These are phyloP conservation scores for Coemansia sp. DNA, from an alignment of 192 early-diverging fungal genomes.

Conservation along the genomic window DNA sequence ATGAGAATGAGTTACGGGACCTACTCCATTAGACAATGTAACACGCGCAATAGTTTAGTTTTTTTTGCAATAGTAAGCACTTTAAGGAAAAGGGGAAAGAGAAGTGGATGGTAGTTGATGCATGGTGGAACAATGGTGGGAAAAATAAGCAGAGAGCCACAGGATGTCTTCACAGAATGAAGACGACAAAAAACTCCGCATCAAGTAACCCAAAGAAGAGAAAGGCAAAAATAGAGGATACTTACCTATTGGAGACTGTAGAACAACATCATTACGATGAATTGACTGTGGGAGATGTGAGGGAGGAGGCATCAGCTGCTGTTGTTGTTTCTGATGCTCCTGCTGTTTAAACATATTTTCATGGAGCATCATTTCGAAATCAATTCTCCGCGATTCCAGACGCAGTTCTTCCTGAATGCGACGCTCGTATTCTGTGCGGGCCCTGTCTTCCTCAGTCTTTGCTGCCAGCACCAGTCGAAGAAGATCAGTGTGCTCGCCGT, in stretches of 20 bases:
- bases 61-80: background rate
- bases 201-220: too few relatives aligned
- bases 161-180: slow-evolving; percentile 7
- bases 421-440: slow-evolving; percentile 48
- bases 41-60: background rate
- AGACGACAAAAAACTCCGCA: background rate
- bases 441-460: slow-evolving; percentile 49
- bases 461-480: slow-evolving; percentile 43
- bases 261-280: slow-evolving; percentile 33
- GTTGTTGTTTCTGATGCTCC: slow-evolving; percentile 37
- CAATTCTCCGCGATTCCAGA: slow-evolving; percentile 42
- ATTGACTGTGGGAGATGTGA: slow-evolving; percentile 7
- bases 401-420: slow-evolving; percentile 50
- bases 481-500: slow-evolving; percentile 47
- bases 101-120: background rate
- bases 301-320: slow-evolving; percentile 19
- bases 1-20: slow-evolving; percentile 7
- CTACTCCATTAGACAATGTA: slow-evolving; percentile 3
- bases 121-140: background rate
- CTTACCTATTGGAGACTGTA: slow-evolving; percentile 53
- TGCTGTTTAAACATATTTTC: slow-evolving; percentile 48
- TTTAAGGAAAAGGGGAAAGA: background rate
- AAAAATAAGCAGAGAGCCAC: background rate
- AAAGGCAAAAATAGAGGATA: background rate
- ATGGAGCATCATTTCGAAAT: slow-evolving; percentile 55